Percentiles rank a stretch among this genome's conserved stretches.
These are phyloP conservation scores for Diaporthe sp. DNA, from an alignment of 2,329 filamentous ascomycete species.

Conservation along the genomic window DNA sequence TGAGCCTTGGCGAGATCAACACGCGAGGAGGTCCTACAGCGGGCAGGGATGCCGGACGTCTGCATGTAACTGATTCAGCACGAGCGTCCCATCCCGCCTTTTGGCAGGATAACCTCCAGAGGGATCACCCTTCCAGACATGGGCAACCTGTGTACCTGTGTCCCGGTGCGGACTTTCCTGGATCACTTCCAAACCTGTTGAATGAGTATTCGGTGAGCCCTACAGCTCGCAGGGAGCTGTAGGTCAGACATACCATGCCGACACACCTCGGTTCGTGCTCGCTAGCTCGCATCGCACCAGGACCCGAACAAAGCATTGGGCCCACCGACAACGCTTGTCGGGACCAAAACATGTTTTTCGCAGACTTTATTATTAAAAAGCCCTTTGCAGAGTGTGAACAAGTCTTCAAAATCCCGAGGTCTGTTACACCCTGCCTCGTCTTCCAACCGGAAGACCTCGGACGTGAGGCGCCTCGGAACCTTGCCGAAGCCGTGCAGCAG, in stretches of 20 bases:
- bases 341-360: neutral
- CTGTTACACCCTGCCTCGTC: neutral
- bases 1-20: constrained; percentile 6
- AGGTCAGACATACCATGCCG: neutral
- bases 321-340: neutral
- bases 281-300: neutral
- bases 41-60: neutral
- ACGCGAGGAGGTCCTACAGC: neutral
- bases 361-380: neutral
- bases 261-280: neutral
- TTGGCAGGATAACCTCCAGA: neutral
- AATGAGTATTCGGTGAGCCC: neutral
- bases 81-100: neutral
- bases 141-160: neutral
- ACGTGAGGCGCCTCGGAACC: constrained; percentile 20
- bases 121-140: neutral
- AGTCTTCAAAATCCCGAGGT: neutral
- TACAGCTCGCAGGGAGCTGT: neutral
- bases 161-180: neutral
- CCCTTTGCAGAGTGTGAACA: neutral
- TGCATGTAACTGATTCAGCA: constrained; percentile 12
- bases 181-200: neutral
- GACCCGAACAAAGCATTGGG: neutral
- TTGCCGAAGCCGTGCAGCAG: neutral
- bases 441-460: neutral